Conservation (phyloP, 1,139 yeast species). For the Ogataea hybrid region DNA sequence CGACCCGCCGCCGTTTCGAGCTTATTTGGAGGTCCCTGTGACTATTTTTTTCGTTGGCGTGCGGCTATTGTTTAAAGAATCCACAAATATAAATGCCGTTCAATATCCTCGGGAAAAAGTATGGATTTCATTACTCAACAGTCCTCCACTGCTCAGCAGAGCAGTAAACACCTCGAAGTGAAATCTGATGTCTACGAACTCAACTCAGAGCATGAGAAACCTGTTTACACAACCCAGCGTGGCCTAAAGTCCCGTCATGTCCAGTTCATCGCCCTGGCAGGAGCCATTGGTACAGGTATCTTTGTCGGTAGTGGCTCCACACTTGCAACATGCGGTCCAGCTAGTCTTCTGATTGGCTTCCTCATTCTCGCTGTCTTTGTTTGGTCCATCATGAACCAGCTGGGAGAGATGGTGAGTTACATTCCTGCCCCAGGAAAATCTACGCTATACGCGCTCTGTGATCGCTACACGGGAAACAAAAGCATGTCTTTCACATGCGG, state of each 20-base stretch:
- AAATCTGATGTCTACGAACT: constrained; percentile 9
- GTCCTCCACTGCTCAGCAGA: not conserved
- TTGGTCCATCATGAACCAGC: constrained; percentile 53
- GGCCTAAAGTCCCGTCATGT: constrained; percentile 44
- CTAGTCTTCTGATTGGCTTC: constrained; percentile 46
- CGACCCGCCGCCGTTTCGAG: not conserved
- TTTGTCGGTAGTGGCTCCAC: constrained; percentile 59
- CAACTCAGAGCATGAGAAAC: not conserved
- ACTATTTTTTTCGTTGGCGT: not conserved
- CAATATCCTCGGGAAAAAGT: not conserved
- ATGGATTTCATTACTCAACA: constrained; percentile 1
- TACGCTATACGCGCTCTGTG: constrained; percentile 25
- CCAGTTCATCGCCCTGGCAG: constrained; percentile 78
- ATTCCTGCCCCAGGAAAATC: constrained; percentile 49
- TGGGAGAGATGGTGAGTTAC: constrained; percentile 64
- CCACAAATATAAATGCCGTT: not conserved
- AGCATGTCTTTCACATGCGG: constrained; percentile 41
- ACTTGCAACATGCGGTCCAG: constrained; percentile 47
- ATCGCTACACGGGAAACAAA: constrained; percentile 25
- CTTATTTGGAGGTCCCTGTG: not conserved
- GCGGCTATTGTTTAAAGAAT: not conserved
- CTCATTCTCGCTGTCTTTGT: constrained; percentile 49
- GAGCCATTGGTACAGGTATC: constrained; percentile 80
- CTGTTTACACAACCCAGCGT: constrained; percentile 12
- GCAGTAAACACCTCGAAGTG: constrained; percentile 1